Evolutionary conservation across 23 red algal species (phyloP).

Genomic region (Gracilaria gracilis): DNA sequence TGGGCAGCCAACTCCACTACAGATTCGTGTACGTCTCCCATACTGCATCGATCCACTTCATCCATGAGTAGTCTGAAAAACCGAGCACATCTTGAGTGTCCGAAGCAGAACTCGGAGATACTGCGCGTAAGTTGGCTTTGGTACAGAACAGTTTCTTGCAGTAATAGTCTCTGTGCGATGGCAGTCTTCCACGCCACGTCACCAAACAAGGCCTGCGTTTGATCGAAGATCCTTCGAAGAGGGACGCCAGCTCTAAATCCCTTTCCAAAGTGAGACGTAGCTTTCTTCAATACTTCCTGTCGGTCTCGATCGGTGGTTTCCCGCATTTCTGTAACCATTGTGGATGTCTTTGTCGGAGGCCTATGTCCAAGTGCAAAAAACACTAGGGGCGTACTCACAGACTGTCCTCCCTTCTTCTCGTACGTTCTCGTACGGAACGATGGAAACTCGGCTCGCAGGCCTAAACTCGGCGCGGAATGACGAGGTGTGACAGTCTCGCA

Average conservation of each 20-base stretch:
- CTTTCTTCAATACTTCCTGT: not conserved
- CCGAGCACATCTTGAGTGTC: constrained; percentile 31
- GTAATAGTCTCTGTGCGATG: constrained; percentile 11
- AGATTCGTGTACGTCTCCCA: constrained; percentile 28
- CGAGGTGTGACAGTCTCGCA: too few species aligned
- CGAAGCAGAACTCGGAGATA: constrained; percentile 30
- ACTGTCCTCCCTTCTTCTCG: too few species aligned
- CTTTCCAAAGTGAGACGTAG: constrained; percentile 8
- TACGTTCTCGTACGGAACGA: not conserved
- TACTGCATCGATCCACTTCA: constrained; percentile 44
- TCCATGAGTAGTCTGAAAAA: constrained; percentile 54
- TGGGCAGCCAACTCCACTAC: constrained; percentile 30
- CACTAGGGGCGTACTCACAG: too few species aligned
- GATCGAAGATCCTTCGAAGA: constrained; percentile 44
- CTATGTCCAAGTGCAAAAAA: not conserved
- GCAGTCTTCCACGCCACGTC: constrained; percentile 39
- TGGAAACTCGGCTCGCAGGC: not conserved
- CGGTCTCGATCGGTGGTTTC: not conserved
- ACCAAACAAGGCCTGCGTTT: constrained; percentile 12
- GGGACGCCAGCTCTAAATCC: constrained; percentile 47
- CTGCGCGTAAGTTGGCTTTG: not conserved
- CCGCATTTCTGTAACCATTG: not conserved
- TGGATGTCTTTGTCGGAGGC: not conserved
- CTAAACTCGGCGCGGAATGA: too few species aligned
- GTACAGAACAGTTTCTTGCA: constrained; percentile 44